These are phyloP conservation scores for Amanita thiersii DNA, from an alignment of 768 basidiomycete genomes.

Conservation along the genomic window DNA sequence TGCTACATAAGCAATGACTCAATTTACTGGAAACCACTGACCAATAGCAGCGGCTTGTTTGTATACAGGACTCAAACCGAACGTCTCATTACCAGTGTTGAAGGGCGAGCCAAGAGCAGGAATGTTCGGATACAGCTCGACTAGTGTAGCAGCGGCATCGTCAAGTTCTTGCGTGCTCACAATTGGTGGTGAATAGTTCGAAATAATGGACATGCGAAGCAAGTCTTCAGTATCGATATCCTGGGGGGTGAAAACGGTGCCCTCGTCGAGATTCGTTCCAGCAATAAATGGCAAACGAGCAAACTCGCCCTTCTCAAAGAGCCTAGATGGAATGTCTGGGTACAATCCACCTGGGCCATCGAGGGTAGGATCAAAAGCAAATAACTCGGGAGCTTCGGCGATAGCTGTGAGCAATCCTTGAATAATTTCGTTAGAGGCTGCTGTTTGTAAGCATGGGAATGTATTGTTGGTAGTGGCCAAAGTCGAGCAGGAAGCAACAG, in stretches of 20 bases:
- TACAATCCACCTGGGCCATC: constrained; percentile 31
- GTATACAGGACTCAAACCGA: constrained; percentile 29
- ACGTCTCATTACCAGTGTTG: constrained; percentile 34
- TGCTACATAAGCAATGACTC: neutral
- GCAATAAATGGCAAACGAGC: constrained; percentile 34
- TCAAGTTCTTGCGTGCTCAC: constrained; percentile 13
- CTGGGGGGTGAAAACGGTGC: constrained; percentile 17
- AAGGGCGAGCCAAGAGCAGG: constrained; percentile 37
- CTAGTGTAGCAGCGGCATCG: constrained; percentile 14
- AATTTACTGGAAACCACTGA: constrained; percentile 5
- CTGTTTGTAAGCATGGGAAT: constrained; percentile 21
- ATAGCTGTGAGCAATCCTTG: constrained; percentile 17
- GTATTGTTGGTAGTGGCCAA: constrained; percentile 20
- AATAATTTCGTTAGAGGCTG: constrained; percentile 21
- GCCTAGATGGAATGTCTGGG: constrained; percentile 27
- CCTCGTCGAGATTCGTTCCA: constrained; percentile 39
- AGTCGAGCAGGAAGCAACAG: constrained; percentile 18
- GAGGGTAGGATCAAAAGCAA: constrained; percentile 29
- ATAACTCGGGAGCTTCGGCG: constrained; percentile 16
- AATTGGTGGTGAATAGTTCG: constrained; percentile 19
- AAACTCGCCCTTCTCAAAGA: constrained; percentile 24
- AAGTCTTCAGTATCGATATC: constrained; percentile 17
- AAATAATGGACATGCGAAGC: constrained; percentile 14
- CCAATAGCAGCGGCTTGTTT: constrained; percentile 28
- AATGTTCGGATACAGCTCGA: constrained; percentile 32